Evolutionary conservation across 1,284 basidiomycete genomes (phyloP).

Genomic region (Microbotryum lychnidis-dioicae): DNA sequence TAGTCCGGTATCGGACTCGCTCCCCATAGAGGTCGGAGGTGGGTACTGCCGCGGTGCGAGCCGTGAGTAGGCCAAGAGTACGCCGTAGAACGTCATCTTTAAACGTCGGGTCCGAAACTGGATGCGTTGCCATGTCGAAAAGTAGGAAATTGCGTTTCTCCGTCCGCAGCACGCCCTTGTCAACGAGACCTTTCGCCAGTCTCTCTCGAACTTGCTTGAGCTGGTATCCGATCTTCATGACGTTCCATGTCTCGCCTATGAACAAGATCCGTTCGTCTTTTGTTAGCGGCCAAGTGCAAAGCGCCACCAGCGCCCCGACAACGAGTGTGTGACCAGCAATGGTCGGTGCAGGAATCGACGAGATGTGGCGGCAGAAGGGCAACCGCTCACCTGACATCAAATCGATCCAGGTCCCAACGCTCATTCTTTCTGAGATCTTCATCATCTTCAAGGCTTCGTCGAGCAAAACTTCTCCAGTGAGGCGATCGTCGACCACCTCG

Average conservation of each 20-base stretch:
- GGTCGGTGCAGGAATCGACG: too few species aligned
- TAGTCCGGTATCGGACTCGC: slow-evolving; percentile 65
- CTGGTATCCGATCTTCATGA: slow-evolving; percentile 96
- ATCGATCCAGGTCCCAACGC: slow-evolving; percentile 89
- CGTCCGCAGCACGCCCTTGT: slow-evolving; percentile 92
- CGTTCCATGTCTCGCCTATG: slow-evolving; percentile 93
- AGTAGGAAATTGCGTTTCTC: slow-evolving; percentile 94
- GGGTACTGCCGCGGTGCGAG: slow-evolving; percentile 69
- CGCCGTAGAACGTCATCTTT: slow-evolving; percentile 77
- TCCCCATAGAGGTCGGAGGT: slow-evolving; percentile 57
- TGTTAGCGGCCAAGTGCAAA: too few species aligned
- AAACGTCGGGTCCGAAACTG: slow-evolving; percentile 78
- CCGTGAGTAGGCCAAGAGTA: slow-evolving; percentile 65
- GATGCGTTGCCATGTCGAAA: slow-evolving; percentile 98
- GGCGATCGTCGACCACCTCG: slow-evolving; percentile 80
- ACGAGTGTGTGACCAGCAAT: too few species aligned
- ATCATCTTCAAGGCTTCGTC: slow-evolving; percentile 96
- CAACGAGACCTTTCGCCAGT: slow-evolving; percentile 90
- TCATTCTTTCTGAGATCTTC: slow-evolving; percentile 66
- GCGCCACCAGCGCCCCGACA: too few species aligned
- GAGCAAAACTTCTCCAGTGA: slow-evolving; percentile 88
- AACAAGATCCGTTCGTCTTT: too few species aligned
- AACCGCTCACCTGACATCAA: slow-evolving; percentile 67
- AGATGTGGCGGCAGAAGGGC: neutral
- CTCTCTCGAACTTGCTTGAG: slow-evolving; percentile 94